Percentiles rank a stretch among this genome's conserved stretches.
These are phyloP conservation scores for Pseudoturritis turrita DNA, from an alignment of 345 rosid genomes.

Conservation along the genomic window DNA sequence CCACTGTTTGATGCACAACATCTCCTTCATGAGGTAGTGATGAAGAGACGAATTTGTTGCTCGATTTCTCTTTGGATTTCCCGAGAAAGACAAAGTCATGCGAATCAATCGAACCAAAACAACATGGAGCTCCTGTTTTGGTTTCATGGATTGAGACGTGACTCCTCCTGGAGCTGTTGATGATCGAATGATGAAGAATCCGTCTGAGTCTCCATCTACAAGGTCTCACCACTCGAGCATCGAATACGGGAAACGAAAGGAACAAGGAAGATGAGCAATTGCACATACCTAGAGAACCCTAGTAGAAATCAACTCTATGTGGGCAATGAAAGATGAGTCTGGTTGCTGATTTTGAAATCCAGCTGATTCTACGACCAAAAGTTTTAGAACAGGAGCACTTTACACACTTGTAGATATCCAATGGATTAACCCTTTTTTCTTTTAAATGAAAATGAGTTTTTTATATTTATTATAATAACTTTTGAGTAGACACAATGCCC, in stretches of 20 bases:
- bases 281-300: conserved; percentile 39
- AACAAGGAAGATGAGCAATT: conserved; percentile 30
- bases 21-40: conserved; percentile 17
- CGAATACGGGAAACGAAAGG: conserved; percentile 20
- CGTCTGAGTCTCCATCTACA: not conserved
- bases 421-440: too few relatives aligned
- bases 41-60: conserved; percentile 10
- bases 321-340: too few relatives aligned
- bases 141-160: not conserved
- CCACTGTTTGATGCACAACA: not conserved
- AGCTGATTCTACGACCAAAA: too few relatives aligned
- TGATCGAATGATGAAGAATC: not conserved
- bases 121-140: not conserved
- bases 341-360: too few relatives aligned
- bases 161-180: not conserved
- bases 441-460: too few relatives aligned
- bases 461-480: too few relatives aligned
- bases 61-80: conserved; percentile 35
- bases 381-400: too few relatives aligned
- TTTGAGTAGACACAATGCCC: too few relatives aligned
- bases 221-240: not conserved
- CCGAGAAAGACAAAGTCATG: not conserved
- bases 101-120: not conserved
- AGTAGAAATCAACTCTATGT: too few relatives aligned
- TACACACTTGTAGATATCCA: too few relatives aligned